Evolutionary conservation across 805 yeast genomes (phyloP), one percentile per base, ranked within the genome.

Genomic region (Zygosaccharomyces bisporus): DNA sequence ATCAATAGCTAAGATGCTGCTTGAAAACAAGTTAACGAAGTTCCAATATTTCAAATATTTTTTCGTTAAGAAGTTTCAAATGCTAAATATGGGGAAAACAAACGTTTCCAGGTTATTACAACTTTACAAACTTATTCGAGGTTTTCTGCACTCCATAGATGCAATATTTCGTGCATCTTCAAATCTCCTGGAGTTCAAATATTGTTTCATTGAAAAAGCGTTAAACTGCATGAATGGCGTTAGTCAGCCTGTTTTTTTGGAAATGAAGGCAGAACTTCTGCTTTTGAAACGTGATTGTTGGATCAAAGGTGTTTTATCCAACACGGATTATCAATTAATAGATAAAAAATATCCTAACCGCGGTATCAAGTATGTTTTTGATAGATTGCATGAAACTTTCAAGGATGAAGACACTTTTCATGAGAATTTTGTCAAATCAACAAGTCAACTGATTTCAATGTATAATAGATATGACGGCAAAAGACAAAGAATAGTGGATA

Each of bases 401-500:
- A 25, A 39, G 6, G 45, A 44, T 23, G 61, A 57, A 23, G 50
- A 45, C 4, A 33, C 34, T 1, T 61, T 62, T 27, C 63, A 57
- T 42, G 57, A 63, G 6, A 58, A 62, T 8, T 84, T 79, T 52
- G 63, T 81, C 32, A 56, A 60, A 1, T 60, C 79, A 13, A 86
- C 95, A 0, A 78, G 77, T 44, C 53, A 54, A 21, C 35, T 60
- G 8, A 37, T 65, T 8, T 41, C 55, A 1, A 34, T 51, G 9
- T 54, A 45, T 29, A 47, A 45, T 36, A 32, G 47, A 10, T 54
- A 59, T 44, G 51, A 44, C 4, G 53, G 53, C 1, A 54, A 51
- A 27, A 71, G 87, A 45, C 74, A 79, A 12, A 74, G 91, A 50
- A 74, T 87, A 0, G 81, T 85, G 5, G 90, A 86, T 55, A 70